Evolutionary conservation across 176 grass and related monocot species (phyloP), one percentile per base, ranked within the genome.

Genomic region (Typha latifolia): DNA sequence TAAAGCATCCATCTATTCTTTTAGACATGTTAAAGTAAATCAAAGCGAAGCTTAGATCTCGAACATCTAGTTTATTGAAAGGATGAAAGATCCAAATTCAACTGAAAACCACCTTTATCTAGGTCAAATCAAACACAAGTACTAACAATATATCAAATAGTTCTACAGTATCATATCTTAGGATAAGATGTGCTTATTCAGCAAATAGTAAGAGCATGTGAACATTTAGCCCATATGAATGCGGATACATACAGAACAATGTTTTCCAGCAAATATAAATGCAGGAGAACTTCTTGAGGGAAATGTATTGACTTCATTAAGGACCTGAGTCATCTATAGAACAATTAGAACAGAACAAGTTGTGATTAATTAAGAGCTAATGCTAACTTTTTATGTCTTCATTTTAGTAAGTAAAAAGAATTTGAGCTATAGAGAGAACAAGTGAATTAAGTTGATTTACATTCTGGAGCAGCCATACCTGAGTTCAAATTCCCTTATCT

Each of bases 401-500:
- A 20, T 12, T 13, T 37, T 43, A 12, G 5, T 19, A 59, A 55
- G 16, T 31, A 69, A 31, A 50, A 23, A 37, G 0, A 14, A 14
- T 18, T 52, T 32, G 27, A 8, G 18, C 49, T 43, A 6, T 5
- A 50, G 29, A 15, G 21, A 18, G 21, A 16, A 19, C 14, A 19
- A 63, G 24, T 27, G 13, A 37, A 74, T 27, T 11, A 52, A 23
- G 1, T 47, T 51, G 53, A 23, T 53, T 56, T 56, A 49, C 11
- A 57, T 22, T 47, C 4, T 66, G 14, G 24, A 18, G 18, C 49
- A 20, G 27, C 26, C 19, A 51, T 76, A 76, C 73, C 73, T 76
- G 63, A 56, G 12, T 27, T 76, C 29, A 43, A 76, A 76, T 63
- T 67, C 64, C 63, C 34, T 76, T 27, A 67, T 67, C 64, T 76